These are phyloP conservation scores for Dendrothele bispora DNA, from an alignment of 768 basidiomycete species.

Conservation along the genomic window DNA sequence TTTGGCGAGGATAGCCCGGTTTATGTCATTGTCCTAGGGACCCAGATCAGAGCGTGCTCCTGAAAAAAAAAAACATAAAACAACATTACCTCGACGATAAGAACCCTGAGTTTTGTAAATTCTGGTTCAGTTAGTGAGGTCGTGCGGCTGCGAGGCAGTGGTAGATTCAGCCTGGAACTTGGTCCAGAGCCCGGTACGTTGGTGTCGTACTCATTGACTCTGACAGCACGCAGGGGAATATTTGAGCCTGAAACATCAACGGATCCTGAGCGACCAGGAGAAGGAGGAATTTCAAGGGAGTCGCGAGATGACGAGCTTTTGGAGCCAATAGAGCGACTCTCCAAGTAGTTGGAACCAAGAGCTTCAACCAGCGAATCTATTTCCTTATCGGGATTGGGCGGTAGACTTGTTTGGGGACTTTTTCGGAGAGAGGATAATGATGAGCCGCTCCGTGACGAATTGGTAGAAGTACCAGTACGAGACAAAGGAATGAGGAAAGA, in stretches of 20 bases:
- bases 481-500: conserved; percentile 70
- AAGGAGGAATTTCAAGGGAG: background rate
- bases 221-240: conserved; percentile 34
- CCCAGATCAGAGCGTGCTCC: background rate
- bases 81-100: conserved; percentile 73
- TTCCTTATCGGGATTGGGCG: conserved; percentile 24
- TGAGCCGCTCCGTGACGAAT: conserved; percentile 3
- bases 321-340: conserved; percentile 6
- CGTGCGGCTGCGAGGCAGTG: background rate
- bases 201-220: conserved; percentile 27
- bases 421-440: background rate
- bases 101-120: conserved; percentile 38
- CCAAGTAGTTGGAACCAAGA: conserved; percentile 37
- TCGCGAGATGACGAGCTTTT: background rate
- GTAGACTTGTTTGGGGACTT: background rate
- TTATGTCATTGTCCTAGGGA: conserved; percentile 68
- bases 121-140: background rate
- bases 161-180: no score
- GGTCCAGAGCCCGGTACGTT: conserved; percentile 9
- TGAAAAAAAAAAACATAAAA: conserved; percentile 5
- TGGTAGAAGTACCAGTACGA: conserved; percentile 25
- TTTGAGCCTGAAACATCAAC: conserved; percentile 26
- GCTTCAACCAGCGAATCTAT: conserved; percentile 52
- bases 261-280: conserved; percentile 10
- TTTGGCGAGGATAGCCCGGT: conserved; percentile 68